phyloP scores from a whole-genome alignment of 192 early-diverging fungal species.

The Mortierella alpina region DNA sequence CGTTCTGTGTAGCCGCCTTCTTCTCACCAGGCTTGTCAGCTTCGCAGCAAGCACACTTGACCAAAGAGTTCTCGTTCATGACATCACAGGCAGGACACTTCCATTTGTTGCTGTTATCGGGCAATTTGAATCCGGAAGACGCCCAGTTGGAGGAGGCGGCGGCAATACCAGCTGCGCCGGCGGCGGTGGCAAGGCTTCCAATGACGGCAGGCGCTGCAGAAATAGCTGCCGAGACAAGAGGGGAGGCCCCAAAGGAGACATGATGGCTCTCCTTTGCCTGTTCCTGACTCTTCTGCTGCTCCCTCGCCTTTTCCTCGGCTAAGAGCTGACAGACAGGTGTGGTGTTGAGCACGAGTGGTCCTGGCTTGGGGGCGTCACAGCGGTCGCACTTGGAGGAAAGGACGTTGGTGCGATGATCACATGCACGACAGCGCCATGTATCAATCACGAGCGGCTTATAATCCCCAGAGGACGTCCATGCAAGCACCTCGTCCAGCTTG shows the following conservation, averaged over 20 bases:
- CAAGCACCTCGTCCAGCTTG: conserved; percentile 34
- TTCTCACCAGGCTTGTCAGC: conserved; percentile 15
- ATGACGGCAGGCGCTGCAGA: conserved; percentile 23
- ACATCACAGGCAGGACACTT: conserved; percentile 27
- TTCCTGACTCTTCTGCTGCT: neutral
- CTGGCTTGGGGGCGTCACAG: neutral
- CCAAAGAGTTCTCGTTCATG: neutral
- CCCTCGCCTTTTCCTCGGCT: neutral
- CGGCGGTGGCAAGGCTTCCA: conserved; percentile 17
- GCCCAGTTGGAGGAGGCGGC: conserved; percentile 3
- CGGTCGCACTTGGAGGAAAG: neutral
- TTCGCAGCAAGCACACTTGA: conserved; percentile 24
- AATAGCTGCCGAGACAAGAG: conserved; percentile 14
- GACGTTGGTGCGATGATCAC: neutral
- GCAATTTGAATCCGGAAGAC: conserved; percentile 3
- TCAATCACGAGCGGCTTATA: neutral
- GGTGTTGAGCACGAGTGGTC: neutral
- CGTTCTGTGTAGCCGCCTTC: neutral
- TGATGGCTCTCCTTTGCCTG: neutral
- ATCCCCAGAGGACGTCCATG: conserved; percentile 16
- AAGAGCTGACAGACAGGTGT: neutral
- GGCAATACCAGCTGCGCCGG: neutral
- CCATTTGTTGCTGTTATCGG: conserved; percentile 23
- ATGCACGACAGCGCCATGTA: conserved; percentile 10
- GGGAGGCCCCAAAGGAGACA: neutral